Percentiles rank a stretch among this genome's conserved stretches.
Evolutionary conservation across 352 stramenopile genomes (phyloP).

Genomic region (Phytophthora kernoviae): DNA sequence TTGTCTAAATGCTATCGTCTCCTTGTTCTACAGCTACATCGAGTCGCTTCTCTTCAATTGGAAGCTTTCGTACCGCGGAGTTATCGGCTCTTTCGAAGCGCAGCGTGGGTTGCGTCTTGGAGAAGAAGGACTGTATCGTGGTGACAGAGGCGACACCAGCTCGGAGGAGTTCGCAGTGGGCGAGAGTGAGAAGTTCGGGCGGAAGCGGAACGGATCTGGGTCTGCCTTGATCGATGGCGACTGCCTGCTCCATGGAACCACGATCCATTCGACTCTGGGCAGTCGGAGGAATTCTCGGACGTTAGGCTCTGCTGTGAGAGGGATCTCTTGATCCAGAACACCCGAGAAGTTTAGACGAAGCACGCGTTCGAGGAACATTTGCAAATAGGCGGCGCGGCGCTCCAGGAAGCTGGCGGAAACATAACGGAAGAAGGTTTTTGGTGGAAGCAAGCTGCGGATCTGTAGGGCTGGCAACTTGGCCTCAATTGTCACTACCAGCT

Average conservation of each 20-base stretch:
- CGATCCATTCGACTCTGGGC: conserved; percentile 70
- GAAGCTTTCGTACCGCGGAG: conserved; percentile 39
- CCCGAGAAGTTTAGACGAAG: conserved; percentile 64
- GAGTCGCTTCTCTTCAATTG: conserved; percentile 53
- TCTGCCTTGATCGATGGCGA: conserved; percentile 12
- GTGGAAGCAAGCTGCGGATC: conserved; percentile 56
- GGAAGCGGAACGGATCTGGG: conserved; percentile 15
- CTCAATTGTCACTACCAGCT: conserved; percentile 55
- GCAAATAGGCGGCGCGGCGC: conserved; percentile 54
- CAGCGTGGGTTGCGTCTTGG: conserved; percentile 21
- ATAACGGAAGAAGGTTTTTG: conserved; percentile 78
- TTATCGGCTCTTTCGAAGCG: conserved; percentile 17
- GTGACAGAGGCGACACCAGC: conserved; percentile 28
- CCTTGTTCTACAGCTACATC: conserved; percentile 40
- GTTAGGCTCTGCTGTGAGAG: conserved; percentile 66
- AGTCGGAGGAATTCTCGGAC: conserved; percentile 73
- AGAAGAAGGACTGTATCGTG: conserved; percentile 32
- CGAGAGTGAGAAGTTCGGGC: conserved; percentile 31
- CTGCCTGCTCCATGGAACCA: conserved; percentile 53
- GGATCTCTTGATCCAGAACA: conserved; percentile 71
- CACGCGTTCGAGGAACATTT: conserved; percentile 67
- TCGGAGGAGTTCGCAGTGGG: conserved; percentile 26
- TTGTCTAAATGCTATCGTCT: conserved; percentile 1
- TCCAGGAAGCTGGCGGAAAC: conserved; percentile 64
- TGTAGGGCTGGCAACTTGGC: conserved; percentile 57